These are phyloP conservation scores for Mycosphaerella sp. DNA, from an alignment of 2,329 filamentous ascomycete genomes.

Conservation along the genomic window DNA sequence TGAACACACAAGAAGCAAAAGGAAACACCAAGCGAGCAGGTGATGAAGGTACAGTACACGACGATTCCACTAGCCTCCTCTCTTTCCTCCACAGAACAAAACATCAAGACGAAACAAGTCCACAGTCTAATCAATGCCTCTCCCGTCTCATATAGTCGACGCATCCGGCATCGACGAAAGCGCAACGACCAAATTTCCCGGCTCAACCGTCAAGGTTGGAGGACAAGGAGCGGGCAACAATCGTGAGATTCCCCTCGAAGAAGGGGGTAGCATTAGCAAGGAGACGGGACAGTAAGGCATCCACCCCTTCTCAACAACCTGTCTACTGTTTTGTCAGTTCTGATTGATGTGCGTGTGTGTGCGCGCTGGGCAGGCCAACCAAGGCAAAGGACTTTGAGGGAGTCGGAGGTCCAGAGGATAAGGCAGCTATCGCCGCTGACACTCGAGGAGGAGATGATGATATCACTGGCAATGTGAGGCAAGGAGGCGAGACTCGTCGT, in stretches of 20 bases:
- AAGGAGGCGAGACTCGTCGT: constrained; percentile 28
- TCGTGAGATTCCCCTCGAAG: constrained; percentile 42
- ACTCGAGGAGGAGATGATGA: constrained; percentile 38
- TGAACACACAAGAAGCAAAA: constrained; percentile 40
- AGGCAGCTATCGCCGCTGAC: constrained; percentile 35
- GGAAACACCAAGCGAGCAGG: constrained; percentile 17
- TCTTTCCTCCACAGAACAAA: too few relatives aligned
- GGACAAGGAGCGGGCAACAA: constrained; percentile 43
- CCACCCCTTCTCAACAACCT: neutral
- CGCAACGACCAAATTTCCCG: constrained; percentile 40
- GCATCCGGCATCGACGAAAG: constrained; percentile 46
- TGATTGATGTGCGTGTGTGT: neutral
- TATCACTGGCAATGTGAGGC: constrained; percentile 37
- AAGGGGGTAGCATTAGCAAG: constrained; percentile 42
- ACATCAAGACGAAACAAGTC: neutral
- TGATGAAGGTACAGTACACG: constrained; percentile 7
- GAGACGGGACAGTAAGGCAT: constrained; percentile 36
- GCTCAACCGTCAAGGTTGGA: constrained; percentile 40
- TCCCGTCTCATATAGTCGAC: constrained; percentile 28
- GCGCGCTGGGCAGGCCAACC: constrained; percentile 30
- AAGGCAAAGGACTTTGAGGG: constrained; percentile 47
- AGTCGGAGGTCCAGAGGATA: constrained; percentile 43
- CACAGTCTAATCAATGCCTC: neutral
- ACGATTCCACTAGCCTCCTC: too few relatives aligned
- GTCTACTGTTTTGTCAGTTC: neutral